Percentiles rank a stretch among this genome's conserved stretches.
Conservation (phyloP, 2,329 filamentous ascomycete genomes). For the Domatiomyces globalis region DNA sequence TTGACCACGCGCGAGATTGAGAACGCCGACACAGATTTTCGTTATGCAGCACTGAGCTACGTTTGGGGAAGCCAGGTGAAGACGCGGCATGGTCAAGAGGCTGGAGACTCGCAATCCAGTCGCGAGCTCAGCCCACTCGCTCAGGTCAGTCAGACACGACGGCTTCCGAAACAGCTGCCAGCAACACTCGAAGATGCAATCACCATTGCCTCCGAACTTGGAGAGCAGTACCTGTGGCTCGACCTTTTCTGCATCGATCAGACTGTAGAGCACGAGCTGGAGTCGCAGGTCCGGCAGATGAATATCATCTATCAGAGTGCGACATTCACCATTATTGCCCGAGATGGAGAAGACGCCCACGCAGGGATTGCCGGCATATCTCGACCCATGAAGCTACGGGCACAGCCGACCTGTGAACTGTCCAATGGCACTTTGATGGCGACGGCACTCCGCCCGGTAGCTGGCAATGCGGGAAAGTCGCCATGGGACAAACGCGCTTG, state of each 20-base stretch:
- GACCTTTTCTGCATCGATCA: slow-evolving; percentile 5
- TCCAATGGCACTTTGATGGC: neutral
- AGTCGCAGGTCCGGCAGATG: neutral
- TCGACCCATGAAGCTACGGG: neutral
- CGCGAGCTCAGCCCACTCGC: neutral
- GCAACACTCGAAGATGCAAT: slow-evolving; percentile 7
- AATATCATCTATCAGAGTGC: neutral
- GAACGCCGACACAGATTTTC: neutral
- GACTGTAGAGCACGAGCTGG: neutral
- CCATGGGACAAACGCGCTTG: slow-evolving; percentile 17
- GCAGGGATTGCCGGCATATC: neutral
- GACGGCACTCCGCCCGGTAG: neutral
- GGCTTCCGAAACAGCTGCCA: slow-evolving; percentile 1
- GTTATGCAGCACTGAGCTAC: slow-evolving; percentile 34
- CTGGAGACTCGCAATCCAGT: neutral
- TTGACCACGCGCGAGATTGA: too few species aligned
- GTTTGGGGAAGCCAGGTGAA: slow-evolving; percentile 24
- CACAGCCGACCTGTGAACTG: neutral
- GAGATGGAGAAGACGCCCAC: neutral
- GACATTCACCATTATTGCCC: neutral
- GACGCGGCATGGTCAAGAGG: neutral
- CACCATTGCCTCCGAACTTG: slow-evolving; percentile 1
- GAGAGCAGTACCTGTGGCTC: slow-evolving; percentile 5
- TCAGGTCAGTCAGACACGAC: neutral
- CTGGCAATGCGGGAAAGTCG: neutral